Evolutionary conservation across 345 rosid species (phyloP), one percentile per base, ranked within the genome.

Genomic region (Geranium rotundifolium): DNA sequence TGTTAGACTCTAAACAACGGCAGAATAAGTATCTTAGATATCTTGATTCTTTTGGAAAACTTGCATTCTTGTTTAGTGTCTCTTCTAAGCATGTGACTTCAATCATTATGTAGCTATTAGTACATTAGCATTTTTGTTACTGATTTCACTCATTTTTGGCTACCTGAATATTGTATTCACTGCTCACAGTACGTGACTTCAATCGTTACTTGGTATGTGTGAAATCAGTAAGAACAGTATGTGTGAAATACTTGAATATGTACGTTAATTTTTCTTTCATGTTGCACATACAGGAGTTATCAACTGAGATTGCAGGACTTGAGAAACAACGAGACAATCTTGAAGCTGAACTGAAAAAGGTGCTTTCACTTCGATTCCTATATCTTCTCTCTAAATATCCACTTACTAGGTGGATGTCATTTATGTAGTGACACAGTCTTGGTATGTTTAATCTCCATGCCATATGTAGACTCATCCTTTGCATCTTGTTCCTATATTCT

Each of bases 281-380:
- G 37, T 63, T 29, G 37, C 29, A 17, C 63, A 59, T 74, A 61
- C 88, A 93, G 99, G 97, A 90, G 83, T 68, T 90, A 67, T 72
- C 72, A 70, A 82, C 86, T 68, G 99, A 90, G 80, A 83, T 93
- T 74, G 66, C 81, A 65, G 83, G 73, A 71, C 80, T 87, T 63
- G 97, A 83, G 75, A 86, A 82, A 70, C 79, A 86, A 79, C 84
- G 96, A 76, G 85, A 85, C 73, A 87, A 84, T 65, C 87, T 93
- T 60, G 99, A 89, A 81, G 95, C 96, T 58, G 84, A 90, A 72
- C 71, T 93, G 79, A 93, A 93, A 74, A 90, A 72, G 95, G 96
- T 79, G 29, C 62, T 23, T 52, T 10, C 52, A 46, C 52, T 7
- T 46, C 16, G 14, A 46, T 14, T 46, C 16, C 52, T 46, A 7